Conservation (phyloP, 305 asterid species). For the Ajuga reptans region DNA sequence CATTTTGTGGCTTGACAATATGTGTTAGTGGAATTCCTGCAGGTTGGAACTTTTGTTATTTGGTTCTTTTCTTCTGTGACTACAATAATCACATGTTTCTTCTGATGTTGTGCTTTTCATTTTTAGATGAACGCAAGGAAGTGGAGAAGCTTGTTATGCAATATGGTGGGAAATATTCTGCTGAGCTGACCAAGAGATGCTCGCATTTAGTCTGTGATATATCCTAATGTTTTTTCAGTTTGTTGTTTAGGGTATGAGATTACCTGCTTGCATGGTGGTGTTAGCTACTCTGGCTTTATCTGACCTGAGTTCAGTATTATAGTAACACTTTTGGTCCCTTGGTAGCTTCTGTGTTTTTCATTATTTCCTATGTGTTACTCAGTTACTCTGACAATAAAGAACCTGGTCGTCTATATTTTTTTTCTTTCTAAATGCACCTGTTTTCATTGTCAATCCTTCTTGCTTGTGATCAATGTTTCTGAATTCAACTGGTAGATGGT, state of each 20-base stretch:
- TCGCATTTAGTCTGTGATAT: slow-evolving; percentile 85
- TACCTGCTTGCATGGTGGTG: slow-evolving; percentile 4
- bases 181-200: slow-evolving; percentile 80
- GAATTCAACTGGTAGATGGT: slow-evolving; percentile 6
- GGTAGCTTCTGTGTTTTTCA: slow-evolving; percentile 7
- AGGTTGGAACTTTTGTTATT: slow-evolving; percentile 38
- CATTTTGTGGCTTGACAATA: slow-evolving; percentile 77
- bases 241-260: slow-evolving; percentile 17
- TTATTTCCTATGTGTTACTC: neutral
- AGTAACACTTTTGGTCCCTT: neutral
- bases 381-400: neutral
- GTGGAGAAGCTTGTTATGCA: slow-evolving; percentile 65
- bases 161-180: slow-evolving; percentile 88
- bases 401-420: neutral
- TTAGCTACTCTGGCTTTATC: slow-evolving; percentile 2
- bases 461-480: slow-evolving; percentile 11
- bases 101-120: slow-evolving; percentile 3
- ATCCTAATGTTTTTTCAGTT: slow-evolving; percentile 46
- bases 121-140: slow-evolving; percentile 72
- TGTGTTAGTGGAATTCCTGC: slow-evolving; percentile 74
- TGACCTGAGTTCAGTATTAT: slow-evolving; percentile 15
- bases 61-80: neutral
- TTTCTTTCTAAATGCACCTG: slow-evolving; percentile 3
- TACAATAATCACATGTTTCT: neutral
- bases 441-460: neutral